phyloP scores from a whole-genome alignment of 805 yeast species.

The Wickerhamomyces alni region DNA sequence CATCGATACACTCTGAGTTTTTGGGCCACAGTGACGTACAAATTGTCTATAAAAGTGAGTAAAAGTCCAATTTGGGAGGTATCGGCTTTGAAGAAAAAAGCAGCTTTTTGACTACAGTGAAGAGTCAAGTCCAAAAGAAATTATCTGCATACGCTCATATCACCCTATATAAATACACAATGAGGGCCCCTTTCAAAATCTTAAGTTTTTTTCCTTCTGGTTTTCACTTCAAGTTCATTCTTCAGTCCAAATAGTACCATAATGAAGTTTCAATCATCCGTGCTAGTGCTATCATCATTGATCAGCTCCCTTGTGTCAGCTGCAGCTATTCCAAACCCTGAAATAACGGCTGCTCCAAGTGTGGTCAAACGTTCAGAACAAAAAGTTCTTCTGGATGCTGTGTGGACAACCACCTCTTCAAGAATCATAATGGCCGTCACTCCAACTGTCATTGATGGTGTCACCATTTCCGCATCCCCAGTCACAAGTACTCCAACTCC shows the following conservation, averaged over 20 bases:
- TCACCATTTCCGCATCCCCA: constrained; percentile 36
- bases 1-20: no score
- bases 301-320: constrained; percentile 6
- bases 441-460: constrained; percentile 44
- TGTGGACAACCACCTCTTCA: constrained; percentile 32
- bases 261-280: background rate
- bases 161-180: background rate
- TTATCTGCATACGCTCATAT: no score
- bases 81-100: background rate
- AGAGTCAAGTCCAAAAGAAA: background rate
- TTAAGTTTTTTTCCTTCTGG: background rate
- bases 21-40: no score
- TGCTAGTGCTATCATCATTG: background rate
- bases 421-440: constrained; percentile 38
- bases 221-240: background rate
- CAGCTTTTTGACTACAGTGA: background rate
- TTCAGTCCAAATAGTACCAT: background rate
- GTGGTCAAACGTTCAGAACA: constrained; percentile 19
- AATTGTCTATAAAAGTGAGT: no score
- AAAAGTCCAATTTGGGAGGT: background rate
- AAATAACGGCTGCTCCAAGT: constrained; percentile 14
- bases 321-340: constrained; percentile 21
- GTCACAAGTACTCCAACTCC: constrained; percentile 29
- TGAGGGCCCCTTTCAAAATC: background rate
- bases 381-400: constrained; percentile 19